phyloP scores from a whole-genome alignment of 305 asterid species.

The Fraxinus sp. region DNA sequence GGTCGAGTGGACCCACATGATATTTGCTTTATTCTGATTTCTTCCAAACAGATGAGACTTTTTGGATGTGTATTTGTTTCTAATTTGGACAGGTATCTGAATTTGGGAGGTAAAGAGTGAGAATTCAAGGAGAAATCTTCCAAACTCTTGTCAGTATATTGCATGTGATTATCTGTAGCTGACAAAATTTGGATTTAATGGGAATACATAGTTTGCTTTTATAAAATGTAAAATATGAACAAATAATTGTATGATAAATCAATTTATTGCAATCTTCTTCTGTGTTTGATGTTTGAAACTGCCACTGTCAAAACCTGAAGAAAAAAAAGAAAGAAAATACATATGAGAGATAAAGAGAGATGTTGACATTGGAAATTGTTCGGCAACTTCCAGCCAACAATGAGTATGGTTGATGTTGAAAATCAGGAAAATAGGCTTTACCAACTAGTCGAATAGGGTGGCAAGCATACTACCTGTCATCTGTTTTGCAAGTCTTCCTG shows the following conservation, averaged over 20 bases:
- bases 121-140: neutral
- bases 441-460: neutral
- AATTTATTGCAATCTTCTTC: neutral
- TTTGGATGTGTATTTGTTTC: neutral
- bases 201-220: neutral
- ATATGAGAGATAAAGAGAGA: neutral
- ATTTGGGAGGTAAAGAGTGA: neutral
- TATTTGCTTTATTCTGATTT: neutral
- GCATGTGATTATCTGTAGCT: neutral
- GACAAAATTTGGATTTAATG: neutral
- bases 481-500: neutral
- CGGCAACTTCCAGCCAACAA: neutral
- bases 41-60: neutral
- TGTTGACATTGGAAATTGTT: neutral
- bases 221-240: neutral
- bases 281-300: slow-evolving; percentile 1
- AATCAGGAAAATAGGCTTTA: neutral
- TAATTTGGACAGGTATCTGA: neutral
- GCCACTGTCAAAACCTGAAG: neutral
- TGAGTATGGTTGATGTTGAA: neutral
- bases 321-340: neutral
- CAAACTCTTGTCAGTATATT: neutral
- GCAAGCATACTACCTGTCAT: neutral
- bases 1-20: neutral
- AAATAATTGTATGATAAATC: neutral